Base-by-base conservation (phyloP, 805 yeast genomes). In the Ogataea kodamae region DNA sequence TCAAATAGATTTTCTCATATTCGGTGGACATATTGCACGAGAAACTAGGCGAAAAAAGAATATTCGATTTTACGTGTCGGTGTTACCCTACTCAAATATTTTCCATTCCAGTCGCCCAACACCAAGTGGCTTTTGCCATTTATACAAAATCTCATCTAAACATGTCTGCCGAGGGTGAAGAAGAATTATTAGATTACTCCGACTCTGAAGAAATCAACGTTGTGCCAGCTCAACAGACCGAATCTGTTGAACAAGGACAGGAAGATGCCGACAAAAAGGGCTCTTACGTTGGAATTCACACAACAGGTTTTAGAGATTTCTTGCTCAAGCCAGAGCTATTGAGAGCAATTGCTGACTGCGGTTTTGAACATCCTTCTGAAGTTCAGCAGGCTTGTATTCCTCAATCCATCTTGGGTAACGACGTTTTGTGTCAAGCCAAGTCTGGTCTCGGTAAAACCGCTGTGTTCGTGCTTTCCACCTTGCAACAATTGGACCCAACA, bases 391-490 rank as follows among this genome's bases (percentile, higher is more conserved):
- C 87, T 51, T 86, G 96, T 67, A 92, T 90, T 57, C 98, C 98
- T 35, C 97, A 92, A 69, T 85, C 97, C 37, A 87, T 90, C 58
- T 82, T 90, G 52, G 98, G 97, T 59, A 90, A 96, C 43, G 98
- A 90, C 61, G 97, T 90, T 40, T 69, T 90, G 50, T 92, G 98
- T 71, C 98, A 90, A 74, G 98, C 98, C 65, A 90, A 92, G 72
- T 92, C 98, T 28, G 98, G 98, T 83, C 74, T 92, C 51, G 98
- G 98, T 80, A 90, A 90, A 65, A 90, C 98, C 40, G 98, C 98
- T 28, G 97, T 90, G 37, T 90, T 90, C 54, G 97, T 90, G 41
- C 74, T 90, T 55, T 85, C 96, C 16, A 90, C 98, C 43, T 74
- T 90, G 59, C 97, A 90, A 68, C 97, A 90, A 69, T 74, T 90